phyloP scores from a whole-genome alignment of 768 basidiomycete genomes.

The Mycena galopus region DNA sequence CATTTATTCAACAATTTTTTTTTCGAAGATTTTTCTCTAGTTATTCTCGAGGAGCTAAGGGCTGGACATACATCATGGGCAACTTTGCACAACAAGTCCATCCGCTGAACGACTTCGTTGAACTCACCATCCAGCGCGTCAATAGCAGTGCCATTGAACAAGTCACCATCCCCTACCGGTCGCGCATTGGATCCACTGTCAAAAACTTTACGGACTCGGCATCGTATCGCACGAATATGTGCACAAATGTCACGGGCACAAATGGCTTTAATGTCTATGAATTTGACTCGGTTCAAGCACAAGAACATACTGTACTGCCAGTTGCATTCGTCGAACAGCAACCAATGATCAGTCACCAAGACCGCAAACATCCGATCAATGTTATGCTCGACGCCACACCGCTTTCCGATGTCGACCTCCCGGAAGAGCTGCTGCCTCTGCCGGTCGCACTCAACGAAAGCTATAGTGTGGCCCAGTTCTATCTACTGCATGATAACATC shows the following conservation, averaged over 20 bases:
- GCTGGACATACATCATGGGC: slow-evolving; percentile 62
- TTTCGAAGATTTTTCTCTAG: slow-evolving; percentile 59
- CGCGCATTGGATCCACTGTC: slow-evolving; percentile 60
- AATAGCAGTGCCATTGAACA: slow-evolving; percentile 55
- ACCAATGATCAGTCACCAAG: slow-evolving; percentile 46
- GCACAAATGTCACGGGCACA: slow-evolving; percentile 59
- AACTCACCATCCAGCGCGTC: slow-evolving; percentile 60
- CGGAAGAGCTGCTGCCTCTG: slow-evolving; percentile 53
- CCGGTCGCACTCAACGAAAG: slow-evolving; percentile 57
- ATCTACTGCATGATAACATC: slow-evolving; percentile 62
- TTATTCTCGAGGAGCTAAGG: slow-evolving; percentile 50
- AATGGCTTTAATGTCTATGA: slow-evolving; percentile 61
- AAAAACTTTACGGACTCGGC: slow-evolving; percentile 61
- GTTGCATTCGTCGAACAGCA: slow-evolving; percentile 57
- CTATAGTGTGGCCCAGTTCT: slow-evolving; percentile 67
- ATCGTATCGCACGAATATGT: slow-evolving; percentile 67
- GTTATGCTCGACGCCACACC: slow-evolving; percentile 63
- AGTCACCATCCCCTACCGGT: slow-evolving; percentile 68
- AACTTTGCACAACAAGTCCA: slow-evolving; percentile 70
- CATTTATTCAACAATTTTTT: neutral
- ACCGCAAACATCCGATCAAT: slow-evolving; percentile 58
- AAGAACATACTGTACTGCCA: slow-evolving; percentile 40
- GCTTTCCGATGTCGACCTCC: slow-evolving; percentile 59
- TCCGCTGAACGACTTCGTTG: slow-evolving; percentile 63
- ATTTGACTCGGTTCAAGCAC: slow-evolving; percentile 18